Evolutionary conservation across 306 rosid genomes (phyloP), one percentile per base, ranked within the genome.

Genomic region (Gillenia trifoliata): DNA sequence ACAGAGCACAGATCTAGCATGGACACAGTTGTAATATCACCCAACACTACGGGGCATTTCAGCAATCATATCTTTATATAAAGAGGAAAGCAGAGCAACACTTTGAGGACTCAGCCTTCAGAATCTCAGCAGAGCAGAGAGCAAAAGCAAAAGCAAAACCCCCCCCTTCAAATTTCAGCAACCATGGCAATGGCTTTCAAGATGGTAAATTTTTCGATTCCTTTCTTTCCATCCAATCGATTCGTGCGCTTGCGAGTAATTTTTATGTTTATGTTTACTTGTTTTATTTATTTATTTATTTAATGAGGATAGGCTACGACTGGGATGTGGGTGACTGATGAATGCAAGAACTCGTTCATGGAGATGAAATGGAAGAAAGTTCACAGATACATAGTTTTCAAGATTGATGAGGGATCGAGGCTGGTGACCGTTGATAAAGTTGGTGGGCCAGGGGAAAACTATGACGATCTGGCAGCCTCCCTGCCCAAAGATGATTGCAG

Each of bases 171-270:
- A 59, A 29, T 30, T 62, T 62, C 29, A 67, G 8, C 81, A 85
- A 83, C 90, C 81, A 93, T 94, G 99, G 99, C 99, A 71, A 94
- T 94, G 99, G 99, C 99, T 61, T 94, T 91, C 97, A 94, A 94
- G 85, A 94, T 94, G 99, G 99, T 94, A 86, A 57, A 15, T 40
- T 43, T 15, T 13, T 69, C 6, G 8, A 29, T 3, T 30, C 22
- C 17, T 8, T 17, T 66, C 6, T 10, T 29, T 25, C 3, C 8
- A 15, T 23, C 22, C 28, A 55, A 55, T 55, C 26, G 1, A 55
- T 55, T 8, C 60, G 11, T 7, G 12, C 0, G 15, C 6, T 22
- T 9, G 13, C 28, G 23, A 22, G 60, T 8, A 6, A 7, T 54
- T n/a, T 54, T n/a, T 43, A 43, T 13, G 19, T 4, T 45, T 41